Evolutionary conservation across 1,284 basidiomycete genomes (phyloP).

Genomic region (Rhodotorula glutinis): DNA sequence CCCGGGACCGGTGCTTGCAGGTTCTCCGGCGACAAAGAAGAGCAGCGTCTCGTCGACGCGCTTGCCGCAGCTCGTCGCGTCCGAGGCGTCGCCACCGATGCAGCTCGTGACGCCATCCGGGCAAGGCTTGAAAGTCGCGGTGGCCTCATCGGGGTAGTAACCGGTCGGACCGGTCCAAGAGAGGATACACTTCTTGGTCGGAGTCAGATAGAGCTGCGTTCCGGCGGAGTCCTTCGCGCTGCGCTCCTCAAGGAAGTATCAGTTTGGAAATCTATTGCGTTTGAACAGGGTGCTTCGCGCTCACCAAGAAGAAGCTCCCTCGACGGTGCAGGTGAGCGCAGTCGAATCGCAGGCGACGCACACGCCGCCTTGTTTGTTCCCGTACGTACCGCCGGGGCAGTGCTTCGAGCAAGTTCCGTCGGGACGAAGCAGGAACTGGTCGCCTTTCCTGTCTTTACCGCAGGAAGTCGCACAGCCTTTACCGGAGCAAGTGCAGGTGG

Average conservation of each 20-base stretch:
- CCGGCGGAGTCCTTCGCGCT: constrained; percentile 1
- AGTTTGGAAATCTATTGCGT: no score
- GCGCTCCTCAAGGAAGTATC: no score
- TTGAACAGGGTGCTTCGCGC: no score
- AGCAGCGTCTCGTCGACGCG: not conserved
- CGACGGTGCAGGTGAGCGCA: not conserved
- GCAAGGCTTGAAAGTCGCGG: not conserved
- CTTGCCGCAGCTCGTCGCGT: not conserved
- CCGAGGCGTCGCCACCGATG: not conserved
- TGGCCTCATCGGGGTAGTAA: constrained; percentile 4
- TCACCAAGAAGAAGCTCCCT: not conserved
- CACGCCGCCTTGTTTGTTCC: not conserved
- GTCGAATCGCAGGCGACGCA: not conserved
- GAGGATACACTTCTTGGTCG: constrained; percentile 1
- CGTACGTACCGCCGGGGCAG: not conserved
- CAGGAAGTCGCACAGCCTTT: not conserved
- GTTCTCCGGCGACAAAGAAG: not conserved
- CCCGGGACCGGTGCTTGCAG: not conserved
- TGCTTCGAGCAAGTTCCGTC: not conserved
- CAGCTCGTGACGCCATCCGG: not conserved
- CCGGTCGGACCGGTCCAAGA: not conserved
- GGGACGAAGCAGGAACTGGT: not conserved
- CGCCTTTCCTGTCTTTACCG: constrained; percentile 1
- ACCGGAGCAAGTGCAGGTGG: not conserved
- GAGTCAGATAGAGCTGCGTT: constrained; percentile 1